A percentile compares a stretch with the other conserved stretches of the same genome.
These are phyloP conservation scores for Purshia tridentata DNA, from an alignment of 306 rosid genomes.

Conservation along the genomic window DNA sequence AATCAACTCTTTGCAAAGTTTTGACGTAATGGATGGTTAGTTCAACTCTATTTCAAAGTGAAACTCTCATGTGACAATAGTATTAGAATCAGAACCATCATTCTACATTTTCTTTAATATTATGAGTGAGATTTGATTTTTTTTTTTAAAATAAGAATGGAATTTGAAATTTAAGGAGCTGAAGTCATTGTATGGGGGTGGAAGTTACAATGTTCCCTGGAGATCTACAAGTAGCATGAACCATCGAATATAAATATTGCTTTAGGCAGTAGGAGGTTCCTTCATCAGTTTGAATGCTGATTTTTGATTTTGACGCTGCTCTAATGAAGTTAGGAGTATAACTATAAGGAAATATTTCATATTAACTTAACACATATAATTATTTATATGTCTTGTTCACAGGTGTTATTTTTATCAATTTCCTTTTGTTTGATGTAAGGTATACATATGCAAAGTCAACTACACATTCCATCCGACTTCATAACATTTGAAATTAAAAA, in stretches of 20 bases:
- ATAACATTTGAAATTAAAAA: constrained; percentile 9
- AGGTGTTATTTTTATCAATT: background rate
- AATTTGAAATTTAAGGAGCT: background rate
- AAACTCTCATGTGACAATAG: constrained; percentile 9
- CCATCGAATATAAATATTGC: background rate
- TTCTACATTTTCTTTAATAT: background rate
- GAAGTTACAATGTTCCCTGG: background rate
- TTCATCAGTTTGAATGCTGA: background rate
- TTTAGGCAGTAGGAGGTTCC: background rate
- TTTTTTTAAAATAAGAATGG: background rate
- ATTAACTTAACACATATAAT: no score
- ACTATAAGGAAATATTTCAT: no score
- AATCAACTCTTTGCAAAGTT: constrained; percentile 55
- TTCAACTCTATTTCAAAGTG: constrained; percentile 23
- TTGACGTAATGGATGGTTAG: constrained; percentile 63
- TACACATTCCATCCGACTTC: background rate
- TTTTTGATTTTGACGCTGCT: background rate
- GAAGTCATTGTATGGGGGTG: background rate
- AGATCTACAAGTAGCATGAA: background rate
- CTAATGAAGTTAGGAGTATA: background rate
- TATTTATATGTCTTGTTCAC: no score
- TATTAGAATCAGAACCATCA: constrained; percentile 6
- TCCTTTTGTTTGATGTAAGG: background rate
- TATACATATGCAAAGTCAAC: background rate
- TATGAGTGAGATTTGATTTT: background rate